phyloP scores from a whole-genome alignment of 805 yeast species.

The Candida dajiaensis region DNA sequence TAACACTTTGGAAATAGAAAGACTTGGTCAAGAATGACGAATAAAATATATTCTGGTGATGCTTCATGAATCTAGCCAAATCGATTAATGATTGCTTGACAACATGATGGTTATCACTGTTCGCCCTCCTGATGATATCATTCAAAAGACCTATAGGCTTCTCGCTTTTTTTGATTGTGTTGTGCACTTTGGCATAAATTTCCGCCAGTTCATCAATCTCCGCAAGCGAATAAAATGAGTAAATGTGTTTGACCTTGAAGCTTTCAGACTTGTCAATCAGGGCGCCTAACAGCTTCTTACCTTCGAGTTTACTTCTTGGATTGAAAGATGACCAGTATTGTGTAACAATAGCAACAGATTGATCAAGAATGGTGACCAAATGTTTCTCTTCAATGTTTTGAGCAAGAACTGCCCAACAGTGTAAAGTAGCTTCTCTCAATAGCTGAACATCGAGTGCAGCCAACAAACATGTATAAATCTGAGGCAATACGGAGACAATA shows the following conservation, averaged over 20 bases:
- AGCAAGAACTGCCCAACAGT: slow-evolving; percentile 63
- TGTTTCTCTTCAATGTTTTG: slow-evolving; percentile 49
- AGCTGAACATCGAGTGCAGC: slow-evolving; percentile 62
- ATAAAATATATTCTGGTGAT: slow-evolving; percentile 46
- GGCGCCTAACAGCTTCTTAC: slow-evolving; percentile 42
- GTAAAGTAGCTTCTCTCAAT: slow-evolving; percentile 54
- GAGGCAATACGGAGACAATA: slow-evolving; percentile 70
- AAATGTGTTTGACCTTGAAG: slow-evolving; percentile 36
- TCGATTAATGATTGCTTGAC: slow-evolving; percentile 69
- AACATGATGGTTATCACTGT: slow-evolving; percentile 62
- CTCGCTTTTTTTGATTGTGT: slow-evolving; percentile 26
- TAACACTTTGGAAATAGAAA: slow-evolving; percentile 28
- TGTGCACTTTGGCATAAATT: slow-evolving; percentile 24
- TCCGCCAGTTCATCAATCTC: slow-evolving; percentile 33
- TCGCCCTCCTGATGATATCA: slow-evolving; percentile 50
- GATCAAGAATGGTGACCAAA: slow-evolving; percentile 62
- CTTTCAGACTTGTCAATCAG: slow-evolving; percentile 29
- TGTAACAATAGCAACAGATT: slow-evolving; percentile 64
- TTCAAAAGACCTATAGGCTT: slow-evolving; percentile 34
- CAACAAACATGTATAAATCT: slow-evolving; percentile 79
- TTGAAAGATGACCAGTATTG: slow-evolving; percentile 59
- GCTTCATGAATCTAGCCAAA: slow-evolving; percentile 44
- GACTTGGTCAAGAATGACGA: slow-evolving; percentile 34
- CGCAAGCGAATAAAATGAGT: slow-evolving; percentile 50
- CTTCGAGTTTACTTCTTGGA: slow-evolving; percentile 41